Evolutionary conservation across 2,329 filamentous ascomycete species (phyloP).

Genomic region (Paraphaeosphaeria sporulosa): DNA sequence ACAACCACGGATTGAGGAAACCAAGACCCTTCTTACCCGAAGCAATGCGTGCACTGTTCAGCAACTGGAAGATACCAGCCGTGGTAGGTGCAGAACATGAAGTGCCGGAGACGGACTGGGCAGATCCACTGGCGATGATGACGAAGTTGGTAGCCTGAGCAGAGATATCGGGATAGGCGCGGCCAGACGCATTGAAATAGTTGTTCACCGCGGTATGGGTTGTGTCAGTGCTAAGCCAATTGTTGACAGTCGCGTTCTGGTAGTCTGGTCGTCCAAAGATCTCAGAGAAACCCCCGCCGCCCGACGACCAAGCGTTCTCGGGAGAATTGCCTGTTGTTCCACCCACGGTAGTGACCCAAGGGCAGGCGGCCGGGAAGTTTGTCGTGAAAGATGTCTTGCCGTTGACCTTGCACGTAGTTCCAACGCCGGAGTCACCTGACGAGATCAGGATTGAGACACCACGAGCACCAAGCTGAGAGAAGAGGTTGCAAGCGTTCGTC

Average conservation of each 20-base stretch:
- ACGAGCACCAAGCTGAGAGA: slow-evolving; percentile 68
- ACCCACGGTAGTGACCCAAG: slow-evolving; percentile 61
- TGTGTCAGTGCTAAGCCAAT: slow-evolving; percentile 53
- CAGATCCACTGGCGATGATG: slow-evolving; percentile 26
- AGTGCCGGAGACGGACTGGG: slow-evolving; percentile 26
- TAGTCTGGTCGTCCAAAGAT: slow-evolving; percentile 43
- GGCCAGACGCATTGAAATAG: slow-evolving; percentile 42
- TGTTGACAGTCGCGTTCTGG: slow-evolving; percentile 51
- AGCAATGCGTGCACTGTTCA: slow-evolving; percentile 60
- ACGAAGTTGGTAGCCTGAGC: slow-evolving; percentile 53
- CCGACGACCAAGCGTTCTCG: slow-evolving; percentile 21
- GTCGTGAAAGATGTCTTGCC: slow-evolving; percentile 56
- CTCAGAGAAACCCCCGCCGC: slow-evolving; percentile 28
- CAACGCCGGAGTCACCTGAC: slow-evolving; percentile 64
- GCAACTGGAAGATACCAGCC: slow-evolving; percentile 33
- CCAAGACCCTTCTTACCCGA: slow-evolving; percentile 58
- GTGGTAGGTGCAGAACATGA: slow-evolving; percentile 31
- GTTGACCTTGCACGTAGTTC: slow-evolving; percentile 49
- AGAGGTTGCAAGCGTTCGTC: slow-evolving; percentile 65
- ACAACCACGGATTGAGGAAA: slow-evolving; percentile 60
- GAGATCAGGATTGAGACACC: slow-evolving; percentile 67
- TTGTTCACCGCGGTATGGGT: slow-evolving; percentile 42
- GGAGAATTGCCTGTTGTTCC: slow-evolving; percentile 36
- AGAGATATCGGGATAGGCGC: slow-evolving; percentile 60
- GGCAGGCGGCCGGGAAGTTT: slow-evolving; percentile 59